Conservation (phyloP, 169 alveolate species). For the Fabrea salina region DNA sequence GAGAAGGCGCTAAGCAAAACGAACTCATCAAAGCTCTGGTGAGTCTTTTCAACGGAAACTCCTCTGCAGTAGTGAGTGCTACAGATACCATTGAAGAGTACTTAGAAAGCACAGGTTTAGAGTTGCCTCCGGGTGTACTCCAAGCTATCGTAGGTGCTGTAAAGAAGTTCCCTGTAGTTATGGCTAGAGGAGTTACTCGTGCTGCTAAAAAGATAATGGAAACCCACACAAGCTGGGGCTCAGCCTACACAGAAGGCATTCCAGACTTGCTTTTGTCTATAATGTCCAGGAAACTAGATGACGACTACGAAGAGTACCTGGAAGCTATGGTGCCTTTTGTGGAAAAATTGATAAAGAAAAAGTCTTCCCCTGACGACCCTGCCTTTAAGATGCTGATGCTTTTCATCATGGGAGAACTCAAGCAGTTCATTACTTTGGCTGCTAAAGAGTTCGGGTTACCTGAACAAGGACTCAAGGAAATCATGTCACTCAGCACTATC, state of each 20-base stretch:
- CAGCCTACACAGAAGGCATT: neutral
- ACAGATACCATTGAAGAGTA: conserved; percentile 16
- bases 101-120: neutral
- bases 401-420: neutral
- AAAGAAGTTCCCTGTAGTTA: neutral
- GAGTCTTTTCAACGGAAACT: neutral
- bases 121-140: neutral
- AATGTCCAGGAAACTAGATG: neutral
- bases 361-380: neutral
- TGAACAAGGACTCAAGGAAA: neutral
- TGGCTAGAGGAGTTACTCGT: neutral
- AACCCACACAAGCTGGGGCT: neutral
- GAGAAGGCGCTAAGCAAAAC: neutral
- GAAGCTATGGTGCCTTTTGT: neutral
- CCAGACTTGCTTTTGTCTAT: neutral
- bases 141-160: neutral
- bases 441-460: neutral
- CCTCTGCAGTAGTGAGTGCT: neutral
- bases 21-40: neutral
- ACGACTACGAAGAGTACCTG: neutral
- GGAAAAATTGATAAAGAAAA: neutral
- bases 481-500: neutral
- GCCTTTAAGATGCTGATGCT: neutral
- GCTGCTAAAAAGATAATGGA: neutral
- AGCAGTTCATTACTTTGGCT: neutral